phyloP scores from a whole-genome alignment of 208 protist species.

The Wallacemonas sp. region DNA sequence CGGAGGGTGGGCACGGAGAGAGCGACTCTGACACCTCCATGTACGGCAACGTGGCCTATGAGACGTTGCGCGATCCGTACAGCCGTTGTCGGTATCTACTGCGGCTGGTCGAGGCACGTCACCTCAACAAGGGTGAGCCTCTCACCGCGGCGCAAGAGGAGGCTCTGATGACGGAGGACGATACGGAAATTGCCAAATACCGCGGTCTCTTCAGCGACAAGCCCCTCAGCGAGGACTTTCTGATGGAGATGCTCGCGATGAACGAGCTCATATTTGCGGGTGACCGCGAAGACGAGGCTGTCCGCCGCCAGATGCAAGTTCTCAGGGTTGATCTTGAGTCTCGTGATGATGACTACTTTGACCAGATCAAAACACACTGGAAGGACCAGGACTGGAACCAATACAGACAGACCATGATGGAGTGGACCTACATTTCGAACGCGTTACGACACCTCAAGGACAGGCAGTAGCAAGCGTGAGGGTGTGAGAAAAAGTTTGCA shows the following conservation, averaged over 20 bases:
- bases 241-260: conserved; percentile 72
- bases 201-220: conserved; percentile 20
- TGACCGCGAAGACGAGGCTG: conserved; percentile 40
- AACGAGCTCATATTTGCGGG: conserved; percentile 77
- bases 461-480: too few relatives aligned
- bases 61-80: conserved; percentile 71
- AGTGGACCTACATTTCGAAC: conserved; percentile 86
- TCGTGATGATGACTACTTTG: conserved; percentile 57
- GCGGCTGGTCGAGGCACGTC: conserved; percentile 36
- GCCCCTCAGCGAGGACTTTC: conserved; percentile 55
- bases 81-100: conserved; percentile 78
- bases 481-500: too few relatives aligned
- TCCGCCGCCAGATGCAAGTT: conserved; percentile 41
- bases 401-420: conserved; percentile 49
- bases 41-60: conserved; percentile 81
- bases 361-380: conserved; percentile 41
- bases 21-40: conserved; percentile 42
- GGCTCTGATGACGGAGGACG: conserved; percentile 58
- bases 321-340: conserved; percentile 67
- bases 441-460: conserved; percentile 62
- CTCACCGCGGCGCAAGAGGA: conserved; percentile 66
- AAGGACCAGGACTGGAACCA: conserved; percentile 23
- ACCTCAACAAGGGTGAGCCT: conserved; percentile 32
- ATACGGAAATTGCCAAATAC: conserved; percentile 27
- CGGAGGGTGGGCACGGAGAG: background rate